Percentiles rank a stretch among this genome's conserved stretches.
Evolutionary conservation across 2,329 filamentous ascomycete genomes (phyloP).

Genomic region (Trichoderma brevicompactum): DNA sequence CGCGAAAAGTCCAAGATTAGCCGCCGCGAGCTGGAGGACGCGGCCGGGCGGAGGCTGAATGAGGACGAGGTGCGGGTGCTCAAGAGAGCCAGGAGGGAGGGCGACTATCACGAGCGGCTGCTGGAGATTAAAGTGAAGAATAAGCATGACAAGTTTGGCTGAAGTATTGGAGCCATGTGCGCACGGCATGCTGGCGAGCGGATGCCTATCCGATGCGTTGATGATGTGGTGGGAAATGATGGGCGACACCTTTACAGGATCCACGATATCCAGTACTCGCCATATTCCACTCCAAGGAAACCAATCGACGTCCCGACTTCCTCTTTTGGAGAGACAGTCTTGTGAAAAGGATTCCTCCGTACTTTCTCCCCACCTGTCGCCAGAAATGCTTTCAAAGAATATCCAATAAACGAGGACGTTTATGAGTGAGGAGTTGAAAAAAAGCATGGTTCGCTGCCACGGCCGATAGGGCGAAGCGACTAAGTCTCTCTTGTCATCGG

Average conservation of each 20-base stretch:
- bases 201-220: too few species aligned
- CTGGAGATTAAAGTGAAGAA: conserved; percentile 87
- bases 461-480: too few species aligned
- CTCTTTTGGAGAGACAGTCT: too few species aligned
- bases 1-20: conserved; percentile 86
- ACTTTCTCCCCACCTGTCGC: too few species aligned
- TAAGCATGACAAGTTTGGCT: conserved; percentile 82
- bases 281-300: neutral
- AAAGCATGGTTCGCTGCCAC: too few species aligned
- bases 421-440: too few species aligned
- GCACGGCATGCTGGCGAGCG: too few species aligned
- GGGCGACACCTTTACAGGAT: neutral
- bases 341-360: too few species aligned
- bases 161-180: conserved; percentile 25
- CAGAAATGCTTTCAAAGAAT: too few species aligned
- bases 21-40: conserved; percentile 79
- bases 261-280: neutral
- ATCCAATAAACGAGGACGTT: too few species aligned
- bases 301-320: neutral
- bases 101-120: conserved; percentile 86
- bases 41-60: conserved; percentile 73
- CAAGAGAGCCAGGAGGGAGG: conserved; percentile 82
- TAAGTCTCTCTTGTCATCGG: too few species aligned
- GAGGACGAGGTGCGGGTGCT: conserved; percentile 86
- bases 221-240: neutral